Percentiles rank a stretch among this genome's conserved stretches.
phyloP scores from a whole-genome alignment of 1,284 basidiomycete genomes.

The Puccinia coronata region DNA sequence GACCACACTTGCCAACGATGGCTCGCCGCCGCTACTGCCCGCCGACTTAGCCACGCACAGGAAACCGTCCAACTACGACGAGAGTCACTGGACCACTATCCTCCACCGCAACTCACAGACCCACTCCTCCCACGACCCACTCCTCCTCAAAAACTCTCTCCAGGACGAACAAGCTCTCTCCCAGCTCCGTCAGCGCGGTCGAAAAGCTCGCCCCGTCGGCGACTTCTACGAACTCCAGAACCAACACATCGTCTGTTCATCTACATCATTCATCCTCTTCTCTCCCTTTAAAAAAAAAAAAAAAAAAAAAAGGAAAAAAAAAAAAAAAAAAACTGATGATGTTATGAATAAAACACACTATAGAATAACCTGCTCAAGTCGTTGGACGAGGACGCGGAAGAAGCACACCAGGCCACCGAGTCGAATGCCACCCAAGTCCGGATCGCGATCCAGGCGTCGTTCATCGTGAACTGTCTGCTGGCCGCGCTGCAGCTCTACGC shows the following conservation, averaged over 20 bases:
- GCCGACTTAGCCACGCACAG: not conserved
- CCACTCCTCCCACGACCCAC: not conserved
- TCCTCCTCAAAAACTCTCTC: conserved; percentile 11
- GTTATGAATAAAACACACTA: no score
- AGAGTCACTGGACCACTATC: conserved; percentile 30
- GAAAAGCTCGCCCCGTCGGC: conserved; percentile 7
- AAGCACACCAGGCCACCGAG: not conserved
- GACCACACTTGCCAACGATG: not conserved
- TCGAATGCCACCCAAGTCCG: conserved; percentile 24
- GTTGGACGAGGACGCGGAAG: conserved; percentile 33
- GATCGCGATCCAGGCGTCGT: conserved; percentile 31
- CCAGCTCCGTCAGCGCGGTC: conserved; percentile 17
- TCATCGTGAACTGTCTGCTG: conserved; percentile 46
- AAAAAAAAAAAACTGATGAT: no score
- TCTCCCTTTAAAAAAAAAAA: not conserved
- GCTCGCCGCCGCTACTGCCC: not conserved
- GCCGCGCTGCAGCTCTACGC: conserved; percentile 50
- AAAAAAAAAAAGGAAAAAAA: no score
- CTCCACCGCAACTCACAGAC: not conserved
- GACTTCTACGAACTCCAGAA: conserved; percentile 42
- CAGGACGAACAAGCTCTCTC: conserved; percentile 4
- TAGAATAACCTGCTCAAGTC: conserved; percentile 36
- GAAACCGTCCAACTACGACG: conserved; percentile 30
- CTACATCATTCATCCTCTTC: not conserved
- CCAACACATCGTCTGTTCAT: conserved; percentile 31